Conservation (phyloP, 371 early-diverging fungal genomes). For the Rhizopus microsporus region DNA sequence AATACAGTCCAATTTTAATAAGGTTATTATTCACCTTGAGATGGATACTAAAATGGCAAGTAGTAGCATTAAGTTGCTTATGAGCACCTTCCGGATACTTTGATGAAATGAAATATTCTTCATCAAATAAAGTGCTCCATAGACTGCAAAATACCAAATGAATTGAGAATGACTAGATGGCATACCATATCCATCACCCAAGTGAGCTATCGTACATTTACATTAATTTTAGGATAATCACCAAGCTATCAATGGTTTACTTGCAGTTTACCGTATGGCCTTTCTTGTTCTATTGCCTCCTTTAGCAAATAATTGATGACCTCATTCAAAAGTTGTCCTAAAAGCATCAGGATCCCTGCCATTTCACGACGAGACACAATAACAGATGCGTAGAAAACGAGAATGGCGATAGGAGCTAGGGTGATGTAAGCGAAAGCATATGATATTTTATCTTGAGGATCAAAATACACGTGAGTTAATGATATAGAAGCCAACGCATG, state of each 20-base stretch:
- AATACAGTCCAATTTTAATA: slow-evolving; percentile 10
- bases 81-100: slow-evolving; percentile 43
- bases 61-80: slow-evolving; percentile 31
- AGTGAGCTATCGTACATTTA: slow-evolving; percentile 46
- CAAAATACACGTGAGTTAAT: slow-evolving; percentile 76
- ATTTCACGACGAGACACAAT: slow-evolving; percentile 77
- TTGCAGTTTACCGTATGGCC: slow-evolving; percentile 70
- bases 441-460: slow-evolving; percentile 54
- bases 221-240: not conserved
- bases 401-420: slow-evolving; percentile 74
- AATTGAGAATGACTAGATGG: slow-evolving; percentile 94
- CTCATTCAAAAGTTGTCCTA: slow-evolving; percentile 86
- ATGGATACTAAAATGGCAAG: slow-evolving; percentile 51
- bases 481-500: slow-evolving; percentile 58
- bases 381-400: slow-evolving; percentile 80
- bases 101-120: slow-evolving; percentile 37
- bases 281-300: slow-evolving; percentile 63
- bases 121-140: slow-evolving; percentile 62
- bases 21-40: slow-evolving; percentile 45
- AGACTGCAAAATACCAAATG: slow-evolving; percentile 82
- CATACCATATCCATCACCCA: slow-evolving; percentile 93
- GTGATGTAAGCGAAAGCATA: slow-evolving; percentile 70
- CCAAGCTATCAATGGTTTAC: not conserved
- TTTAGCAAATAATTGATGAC: slow-evolving; percentile 74
- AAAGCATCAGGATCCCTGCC: slow-evolving; percentile 68